These are phyloP conservation scores for Angomonas ambiguus DNA, from an alignment of 208 protist genomes.

Conservation along the genomic window DNA sequence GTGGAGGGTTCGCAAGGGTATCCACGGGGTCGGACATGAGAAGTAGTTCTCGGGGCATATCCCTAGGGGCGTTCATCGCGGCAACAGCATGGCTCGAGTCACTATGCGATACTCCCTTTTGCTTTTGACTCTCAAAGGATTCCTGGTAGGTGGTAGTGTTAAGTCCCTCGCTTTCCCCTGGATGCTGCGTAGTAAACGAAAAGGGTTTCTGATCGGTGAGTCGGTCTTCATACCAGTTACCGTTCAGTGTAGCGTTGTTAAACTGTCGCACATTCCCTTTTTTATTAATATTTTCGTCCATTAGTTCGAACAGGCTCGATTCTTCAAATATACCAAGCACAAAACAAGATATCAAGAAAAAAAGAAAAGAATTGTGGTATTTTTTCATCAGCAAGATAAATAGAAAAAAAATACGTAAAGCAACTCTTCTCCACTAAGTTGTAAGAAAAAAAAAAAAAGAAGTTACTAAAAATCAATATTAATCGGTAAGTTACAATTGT, in stretches of 20 bases:
- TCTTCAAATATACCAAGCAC: no score
- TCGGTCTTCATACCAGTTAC: conserved; percentile 68
- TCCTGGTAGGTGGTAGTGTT: conserved; percentile 18
- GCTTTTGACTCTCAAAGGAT: conserved; percentile 9
- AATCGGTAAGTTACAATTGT: no score
- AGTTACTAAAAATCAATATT: background rate
- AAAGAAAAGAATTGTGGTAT: no score
- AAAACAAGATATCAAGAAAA: no score
- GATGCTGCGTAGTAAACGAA: background rate
- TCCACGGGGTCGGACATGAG: conserved; percentile 17
- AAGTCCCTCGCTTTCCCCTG: background rate
- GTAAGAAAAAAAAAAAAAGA: background rate
- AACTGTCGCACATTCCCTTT: conserved; percentile 51
- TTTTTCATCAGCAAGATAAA: background rate
- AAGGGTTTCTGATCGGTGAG: background rate
- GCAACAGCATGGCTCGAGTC: background rate
- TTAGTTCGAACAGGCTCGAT: no score
- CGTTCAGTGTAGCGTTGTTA: conserved; percentile 48
- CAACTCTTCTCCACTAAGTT: no score
- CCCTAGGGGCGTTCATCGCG: conserved; percentile 4
- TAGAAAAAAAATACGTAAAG: no score
- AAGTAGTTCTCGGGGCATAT: conserved; percentile 8
- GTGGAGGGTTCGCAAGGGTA: conserved; percentile 7
- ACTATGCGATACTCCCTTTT: background rate
- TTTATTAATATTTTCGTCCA: background rate